Conservation (phyloP, 2,329 filamentous ascomycete genomes). For the Myotisia sp. region DNA sequence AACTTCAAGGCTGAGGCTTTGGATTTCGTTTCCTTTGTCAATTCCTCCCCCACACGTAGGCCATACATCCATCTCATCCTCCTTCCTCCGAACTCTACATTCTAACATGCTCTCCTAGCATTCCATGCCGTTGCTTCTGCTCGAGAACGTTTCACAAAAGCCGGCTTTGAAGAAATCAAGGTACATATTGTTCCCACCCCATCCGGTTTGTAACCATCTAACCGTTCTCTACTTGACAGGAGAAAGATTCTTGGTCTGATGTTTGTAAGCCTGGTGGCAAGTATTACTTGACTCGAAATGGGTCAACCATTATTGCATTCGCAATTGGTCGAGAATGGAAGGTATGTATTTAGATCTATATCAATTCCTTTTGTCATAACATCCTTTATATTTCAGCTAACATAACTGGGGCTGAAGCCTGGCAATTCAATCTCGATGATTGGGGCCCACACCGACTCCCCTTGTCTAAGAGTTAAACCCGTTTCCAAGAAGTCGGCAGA, state of each 20-base stretch:
- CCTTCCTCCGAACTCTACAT: conserved; percentile 2
- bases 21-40: conserved; percentile 87
- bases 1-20: conserved; percentile 37
- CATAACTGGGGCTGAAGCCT: conserved; percentile 31
- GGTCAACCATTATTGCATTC: conserved; percentile 74
- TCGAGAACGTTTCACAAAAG: conserved; percentile 59
- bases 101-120: conserved; percentile 39
- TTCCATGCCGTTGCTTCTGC: conserved; percentile 85
- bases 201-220: background rate
- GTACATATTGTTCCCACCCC: conserved; percentile 22
- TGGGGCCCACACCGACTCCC: conserved; percentile 91
- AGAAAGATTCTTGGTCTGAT: conserved; percentile 51
- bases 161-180: conserved; percentile 75
- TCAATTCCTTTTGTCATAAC: background rate
- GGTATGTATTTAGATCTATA: conserved; percentile 7
- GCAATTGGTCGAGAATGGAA: conserved; percentile 37
- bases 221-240: conserved; percentile 8
- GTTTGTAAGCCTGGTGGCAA: conserved; percentile 67
- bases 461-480: conserved; percentile 81
- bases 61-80: conserved; percentile 15
- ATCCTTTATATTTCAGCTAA: background rate
- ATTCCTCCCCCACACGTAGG: conserved; percentile 84
- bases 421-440: conserved; percentile 87
- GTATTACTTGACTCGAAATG: conserved; percentile 79
- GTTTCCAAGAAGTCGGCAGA: conserved; percentile 76